Conservation (phyloP, 2,329 filamentous ascomycete species). For the Penicillium decumbens region DNA sequence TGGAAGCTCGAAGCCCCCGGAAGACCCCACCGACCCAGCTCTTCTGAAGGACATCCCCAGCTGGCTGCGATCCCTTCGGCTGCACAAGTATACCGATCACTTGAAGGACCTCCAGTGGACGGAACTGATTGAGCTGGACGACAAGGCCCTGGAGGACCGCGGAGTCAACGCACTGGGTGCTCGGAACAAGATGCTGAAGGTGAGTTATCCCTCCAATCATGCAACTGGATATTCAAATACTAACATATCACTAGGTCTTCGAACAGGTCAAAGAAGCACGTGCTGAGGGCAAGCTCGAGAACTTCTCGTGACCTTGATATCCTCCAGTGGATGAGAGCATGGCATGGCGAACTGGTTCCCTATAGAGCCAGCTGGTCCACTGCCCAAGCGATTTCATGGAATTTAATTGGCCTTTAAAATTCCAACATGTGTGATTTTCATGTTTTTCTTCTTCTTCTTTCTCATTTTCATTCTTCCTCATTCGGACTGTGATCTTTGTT, state of each 20-base stretch:
- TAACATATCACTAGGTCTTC: conserved; percentile 61
- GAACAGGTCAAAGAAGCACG: conserved; percentile 87
- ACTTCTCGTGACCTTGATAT: conserved; percentile 24
- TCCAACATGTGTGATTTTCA: conserved; percentile 14
- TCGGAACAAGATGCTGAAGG: conserved; percentile 96
- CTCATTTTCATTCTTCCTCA: conserved; percentile 16
- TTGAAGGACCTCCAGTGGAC: conserved; percentile 97
- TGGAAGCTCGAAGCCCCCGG: conserved; percentile 93
- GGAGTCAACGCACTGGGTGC: conserved; percentile 94
- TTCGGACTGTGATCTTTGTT: conserved; percentile 27
- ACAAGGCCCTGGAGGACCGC: conserved; percentile 84
- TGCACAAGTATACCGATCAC: conserved; percentile 99
- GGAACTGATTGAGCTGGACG: conserved; percentile 84
- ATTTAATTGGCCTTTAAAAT: conserved; percentile 10
- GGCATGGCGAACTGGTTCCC: conserved; percentile 5
- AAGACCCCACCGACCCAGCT: conserved; percentile 88
- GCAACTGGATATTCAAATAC: background rate
- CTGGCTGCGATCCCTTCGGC: conserved; percentile 87
- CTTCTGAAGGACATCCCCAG: conserved; percentile 91
- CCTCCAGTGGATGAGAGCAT: conserved; percentile 12
- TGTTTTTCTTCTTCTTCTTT: conserved; percentile 4
- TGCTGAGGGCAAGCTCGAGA: conserved; percentile 63
- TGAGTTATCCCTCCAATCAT: conserved; percentile 35
- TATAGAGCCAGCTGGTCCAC: conserved; percentile 1
- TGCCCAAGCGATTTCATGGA: conserved; percentile 19